Evolutionary conservation across 2,329 filamentous ascomycete species (phyloP).

Genomic region (Thielaviopsis musarum): DNA sequence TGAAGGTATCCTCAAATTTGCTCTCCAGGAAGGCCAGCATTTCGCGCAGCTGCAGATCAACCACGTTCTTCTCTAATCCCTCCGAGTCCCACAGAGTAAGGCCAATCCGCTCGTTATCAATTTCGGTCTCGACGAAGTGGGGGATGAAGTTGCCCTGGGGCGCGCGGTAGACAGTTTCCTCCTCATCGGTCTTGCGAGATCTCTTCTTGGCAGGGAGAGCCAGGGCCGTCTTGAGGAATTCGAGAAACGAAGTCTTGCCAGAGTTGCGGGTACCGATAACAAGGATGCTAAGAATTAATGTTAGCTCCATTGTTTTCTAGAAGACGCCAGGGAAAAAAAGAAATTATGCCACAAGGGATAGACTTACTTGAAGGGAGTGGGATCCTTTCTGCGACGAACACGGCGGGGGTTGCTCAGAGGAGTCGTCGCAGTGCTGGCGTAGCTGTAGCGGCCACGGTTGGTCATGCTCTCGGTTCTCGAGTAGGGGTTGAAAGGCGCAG

Average conservation of each 20-base stretch:
- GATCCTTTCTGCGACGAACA: slow-evolving; percentile 87
- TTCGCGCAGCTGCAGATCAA: slow-evolving; percentile 83
- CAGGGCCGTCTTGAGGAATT: slow-evolving; percentile 79
- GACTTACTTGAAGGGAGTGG: slow-evolving; percentile 93
- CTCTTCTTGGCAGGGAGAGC: slow-evolving; percentile 70
- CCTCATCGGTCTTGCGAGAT: slow-evolving; percentile 36
- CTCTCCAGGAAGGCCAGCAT: slow-evolving; percentile 87
- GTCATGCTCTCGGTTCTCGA: slow-evolving; percentile 87
- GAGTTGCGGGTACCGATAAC: slow-evolving; percentile 75
- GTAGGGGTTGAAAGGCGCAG: slow-evolving; percentile 52
- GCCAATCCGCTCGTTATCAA: slow-evolving; percentile 80
- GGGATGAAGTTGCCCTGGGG: slow-evolving; percentile 60
- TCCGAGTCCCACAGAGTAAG: slow-evolving; percentile 94
- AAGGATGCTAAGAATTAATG: slow-evolving; percentile 47
- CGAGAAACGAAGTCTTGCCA: slow-evolving; percentile 92
- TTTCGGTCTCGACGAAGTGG: slow-evolving; percentile 85
- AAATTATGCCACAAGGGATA: slow-evolving; percentile 1
- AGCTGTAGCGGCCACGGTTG: slow-evolving; percentile 88
- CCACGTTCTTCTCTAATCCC: slow-evolving; percentile 83
- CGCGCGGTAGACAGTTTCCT: slow-evolving; percentile 36
- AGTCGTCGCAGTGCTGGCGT: slow-evolving; percentile 80
- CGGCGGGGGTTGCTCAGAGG: slow-evolving; percentile 84
- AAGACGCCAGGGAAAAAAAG: neutral
- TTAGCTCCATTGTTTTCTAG: neutral
- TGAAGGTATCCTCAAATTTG: slow-evolving; percentile 96